Evolutionary conservation across 768 basidiomycete genomes (phyloP), one percentile per base, ranked within the genome.

Genomic region (Rossbeevera mucosa): DNA sequence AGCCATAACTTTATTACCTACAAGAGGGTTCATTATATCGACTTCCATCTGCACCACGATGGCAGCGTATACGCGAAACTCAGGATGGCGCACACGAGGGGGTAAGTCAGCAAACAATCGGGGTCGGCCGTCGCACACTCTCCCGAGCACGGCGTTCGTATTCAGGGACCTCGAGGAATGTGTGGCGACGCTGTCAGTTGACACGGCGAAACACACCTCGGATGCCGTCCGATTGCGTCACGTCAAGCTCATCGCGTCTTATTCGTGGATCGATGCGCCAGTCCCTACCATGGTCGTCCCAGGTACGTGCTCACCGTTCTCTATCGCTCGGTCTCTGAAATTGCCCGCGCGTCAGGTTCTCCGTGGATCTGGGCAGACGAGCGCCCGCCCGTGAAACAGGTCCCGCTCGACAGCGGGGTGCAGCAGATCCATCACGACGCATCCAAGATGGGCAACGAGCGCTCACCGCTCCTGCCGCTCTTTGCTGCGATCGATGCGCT

Each of bases 371-470:
- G 85, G 86, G 70, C 63, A 4, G 72, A 79, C 22, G 61, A 69
- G 1, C 61, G 73, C 20, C 80, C 68, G 0, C 59, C 74, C 6
- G 85, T 86, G 1, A 80, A 74, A 58, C 73, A 64, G 7, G 80
- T 88, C 13, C 72, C 75, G 4, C 73, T 71, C 12, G 88, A 89
- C 60, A 66, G 62, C 5, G 83, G 81, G 0, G 28, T 72, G 9
- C 64, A 68, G 25, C 77, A 76, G 55, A 62, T 76, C 18, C 82
- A 90, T 64, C 83, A 85, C 54, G 82, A 88, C 64, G 77, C 73
- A 20, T 76, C 71, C 48, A 71, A 71, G 51, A 66, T 75, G 60
- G 65, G 66, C 7, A 41, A 64, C 66, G 33, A 36, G 33, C 44
- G 67, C 64, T 68, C 67, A 8, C 58, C 76, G 0, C 62, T 82